These are phyloP conservation scores for Sphagnurus paluster DNA, from an alignment of 1,284 basidiomycete species.

Conservation along the genomic window DNA sequence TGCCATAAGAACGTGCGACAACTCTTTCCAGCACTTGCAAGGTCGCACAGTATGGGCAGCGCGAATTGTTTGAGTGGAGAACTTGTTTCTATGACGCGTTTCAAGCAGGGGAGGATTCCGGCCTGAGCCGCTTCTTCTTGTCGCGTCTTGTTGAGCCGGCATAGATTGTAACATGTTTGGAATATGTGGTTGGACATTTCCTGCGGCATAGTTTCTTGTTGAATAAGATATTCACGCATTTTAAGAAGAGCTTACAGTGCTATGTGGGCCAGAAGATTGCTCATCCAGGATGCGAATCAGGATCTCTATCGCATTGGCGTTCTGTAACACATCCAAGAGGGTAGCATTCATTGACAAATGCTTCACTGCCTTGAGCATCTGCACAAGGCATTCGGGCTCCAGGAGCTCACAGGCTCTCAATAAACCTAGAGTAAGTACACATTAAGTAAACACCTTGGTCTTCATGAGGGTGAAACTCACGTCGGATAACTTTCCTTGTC, in stretches of 20 bases:
- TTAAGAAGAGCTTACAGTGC: constrained; percentile 53
- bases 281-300: constrained; percentile 84
- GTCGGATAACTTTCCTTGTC: constrained; percentile 84
- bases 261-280: constrained; percentile 76
- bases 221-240: constrained; percentile 2
- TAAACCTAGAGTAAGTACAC: constrained; percentile 53
- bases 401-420: constrained; percentile 83
- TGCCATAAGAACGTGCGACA: constrained; percentile 89
- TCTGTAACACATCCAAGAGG: constrained; percentile 90
- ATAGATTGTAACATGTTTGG: constrained; percentile 94
- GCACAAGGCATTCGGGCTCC: constrained; percentile 82
- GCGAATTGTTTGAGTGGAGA: constrained; percentile 97
- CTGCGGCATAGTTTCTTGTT: constrained; percentile 38
- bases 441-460: constrained; percentile 8
- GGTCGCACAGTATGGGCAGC: constrained; percentile 92
- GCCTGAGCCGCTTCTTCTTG: constrained; percentile 97
- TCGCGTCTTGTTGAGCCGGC: constrained; percentile 88
- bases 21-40: constrained; percentile 91
- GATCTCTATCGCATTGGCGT: constrained; percentile 93
- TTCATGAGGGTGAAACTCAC: constrained; percentile 48
- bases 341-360: constrained; percentile 93
- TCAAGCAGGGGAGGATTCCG: constrained; percentile 90
- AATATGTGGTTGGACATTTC: constrained; percentile 94
- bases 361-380: constrained; percentile 93
- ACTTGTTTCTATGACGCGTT: constrained; percentile 82